A percentile compares a stretch with the other conserved stretches of the same genome.
phyloP scores from a whole-genome alignment of 352 stramenopile species.

The Phytophthora pini region DNA sequence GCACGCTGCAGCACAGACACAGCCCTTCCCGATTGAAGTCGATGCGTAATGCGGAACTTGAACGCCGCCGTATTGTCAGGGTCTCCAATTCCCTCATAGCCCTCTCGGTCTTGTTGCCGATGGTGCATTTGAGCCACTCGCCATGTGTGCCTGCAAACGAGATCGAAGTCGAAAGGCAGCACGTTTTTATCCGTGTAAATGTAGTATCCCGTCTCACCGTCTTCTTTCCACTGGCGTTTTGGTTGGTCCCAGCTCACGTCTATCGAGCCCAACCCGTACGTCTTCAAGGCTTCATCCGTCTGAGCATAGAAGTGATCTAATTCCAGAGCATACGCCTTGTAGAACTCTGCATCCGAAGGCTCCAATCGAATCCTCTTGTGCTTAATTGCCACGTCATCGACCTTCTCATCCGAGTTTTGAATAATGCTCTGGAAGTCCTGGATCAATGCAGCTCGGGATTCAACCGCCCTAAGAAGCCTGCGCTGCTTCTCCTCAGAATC shows the following conservation, averaged over 20 bases:
- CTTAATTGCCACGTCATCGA: slow-evolving; percentile 1
- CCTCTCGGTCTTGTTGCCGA: slow-evolving; percentile 22
- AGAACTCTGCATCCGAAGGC: slow-evolving; percentile 23
- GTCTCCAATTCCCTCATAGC: slow-evolving; percentile 7
- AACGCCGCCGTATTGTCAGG: slow-evolving; percentile 16
- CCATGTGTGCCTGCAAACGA: slow-evolving; percentile 8
- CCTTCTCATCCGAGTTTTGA: background rate
- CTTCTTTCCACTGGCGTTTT: slow-evolving; percentile 18
- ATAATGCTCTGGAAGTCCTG: slow-evolving; percentile 16
- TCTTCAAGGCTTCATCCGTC: slow-evolving; percentile 21
- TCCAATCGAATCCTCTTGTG: slow-evolving; percentile 28
- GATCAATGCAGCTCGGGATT: slow-evolving; percentile 13
- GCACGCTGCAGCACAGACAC: slow-evolving; percentile 19
- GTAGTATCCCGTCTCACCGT: slow-evolving; percentile 19
- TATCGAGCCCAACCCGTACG: slow-evolving; percentile 14
- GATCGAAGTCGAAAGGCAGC: slow-evolving; percentile 14
- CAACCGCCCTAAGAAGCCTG: slow-evolving; percentile 8
- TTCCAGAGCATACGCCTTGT: slow-evolving; percentile 5
- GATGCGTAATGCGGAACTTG: slow-evolving; percentile 20
- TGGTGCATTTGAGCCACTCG: slow-evolving; percentile 19
- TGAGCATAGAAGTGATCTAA: slow-evolving; percentile 11
- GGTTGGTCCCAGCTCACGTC: slow-evolving; percentile 4
- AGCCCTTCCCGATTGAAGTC: slow-evolving; percentile 15
- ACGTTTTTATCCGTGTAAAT: slow-evolving; percentile 13
- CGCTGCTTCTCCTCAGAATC: slow-evolving; percentile 18